Evolutionary conservation across 164 flowering plant genomes (phyloP).

Genomic region (Protea cynaroides): DNA sequence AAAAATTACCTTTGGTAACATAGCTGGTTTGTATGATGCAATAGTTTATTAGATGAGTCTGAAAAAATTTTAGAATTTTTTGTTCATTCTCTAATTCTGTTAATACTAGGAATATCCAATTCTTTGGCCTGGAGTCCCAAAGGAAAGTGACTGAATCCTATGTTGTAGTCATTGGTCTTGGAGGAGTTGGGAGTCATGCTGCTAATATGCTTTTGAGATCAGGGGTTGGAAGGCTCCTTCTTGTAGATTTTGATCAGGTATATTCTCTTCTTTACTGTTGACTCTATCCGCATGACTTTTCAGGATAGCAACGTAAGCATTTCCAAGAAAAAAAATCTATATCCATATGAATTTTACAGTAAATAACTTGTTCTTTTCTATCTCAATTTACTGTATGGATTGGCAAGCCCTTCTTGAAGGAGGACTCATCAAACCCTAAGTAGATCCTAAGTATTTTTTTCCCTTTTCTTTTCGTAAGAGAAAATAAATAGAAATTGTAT

Average conservation of each 20-base stretch:
- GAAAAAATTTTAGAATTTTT: no score
- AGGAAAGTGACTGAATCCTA: slow-evolving; percentile 59
- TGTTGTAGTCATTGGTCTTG: slow-evolving; percentile 97
- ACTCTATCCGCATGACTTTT: neutral
- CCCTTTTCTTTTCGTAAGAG: no score
- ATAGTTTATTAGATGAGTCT: no score
- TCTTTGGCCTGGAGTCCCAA: slow-evolving; percentile 82
- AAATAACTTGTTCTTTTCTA: no score
- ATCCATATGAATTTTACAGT: no score
- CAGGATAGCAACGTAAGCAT: neutral
- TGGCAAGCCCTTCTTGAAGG: no score
- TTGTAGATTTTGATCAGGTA: slow-evolving; percentile 99
- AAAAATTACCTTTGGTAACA: no score
- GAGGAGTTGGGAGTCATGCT: slow-evolving; percentile 99
- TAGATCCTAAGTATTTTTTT: neutral
- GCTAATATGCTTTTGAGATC: slow-evolving; percentile 96
- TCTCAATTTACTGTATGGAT: no score
- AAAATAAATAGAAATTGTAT: no score
- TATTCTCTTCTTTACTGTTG: slow-evolving; percentile 4
- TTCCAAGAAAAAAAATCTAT: neutral
- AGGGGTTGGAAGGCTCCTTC: slow-evolving; percentile 83
- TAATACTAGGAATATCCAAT: slow-evolving; percentile 76
- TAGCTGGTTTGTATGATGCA: no score
- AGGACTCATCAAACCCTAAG: no score
- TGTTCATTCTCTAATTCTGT: neutral